A percentile compares a stretch with the other conserved stretches of the same genome.
Conservation (phyloP, 345 rosid species). For the Citrus unshiu region DNA sequence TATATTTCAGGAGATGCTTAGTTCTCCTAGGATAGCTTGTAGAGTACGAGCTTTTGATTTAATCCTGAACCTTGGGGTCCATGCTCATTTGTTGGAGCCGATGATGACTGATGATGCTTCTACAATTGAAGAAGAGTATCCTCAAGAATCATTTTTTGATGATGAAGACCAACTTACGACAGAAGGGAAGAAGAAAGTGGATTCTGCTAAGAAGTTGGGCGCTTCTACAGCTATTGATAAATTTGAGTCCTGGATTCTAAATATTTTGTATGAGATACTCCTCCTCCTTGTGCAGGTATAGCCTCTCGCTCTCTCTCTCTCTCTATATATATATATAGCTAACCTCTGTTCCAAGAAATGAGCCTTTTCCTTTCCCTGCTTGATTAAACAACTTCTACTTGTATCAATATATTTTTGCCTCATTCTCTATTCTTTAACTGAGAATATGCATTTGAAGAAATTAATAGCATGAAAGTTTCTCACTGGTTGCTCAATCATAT, state of each 20-base stretch:
- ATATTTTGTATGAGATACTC: constrained; percentile 82
- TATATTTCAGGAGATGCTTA: constrained; percentile 81
- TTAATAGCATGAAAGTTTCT: neutral
- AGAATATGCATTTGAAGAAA: neutral
- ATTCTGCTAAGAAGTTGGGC: constrained; percentile 46
- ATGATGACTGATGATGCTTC: constrained; percentile 59
- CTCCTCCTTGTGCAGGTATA: constrained; percentile 95
- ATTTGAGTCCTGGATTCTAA: constrained; percentile 90
- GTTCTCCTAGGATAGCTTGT: constrained; percentile 72
- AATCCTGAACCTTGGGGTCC: constrained; percentile 95
- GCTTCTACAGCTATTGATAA: constrained; percentile 63
- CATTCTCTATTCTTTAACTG: constrained; percentile 7
- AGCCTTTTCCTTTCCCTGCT: neutral
- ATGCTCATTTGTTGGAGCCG: constrained; percentile 92
- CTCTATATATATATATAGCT: neutral
- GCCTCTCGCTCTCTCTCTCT: neutral
- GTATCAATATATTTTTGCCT: neutral
- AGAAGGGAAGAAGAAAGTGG: constrained; percentile 48
- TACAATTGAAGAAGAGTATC: constrained; percentile 76
- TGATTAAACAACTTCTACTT: neutral
- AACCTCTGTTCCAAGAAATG: neutral
- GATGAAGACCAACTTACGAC: constrained; percentile 47
- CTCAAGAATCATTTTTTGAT: constrained; percentile 66
- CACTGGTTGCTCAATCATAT: neutral
- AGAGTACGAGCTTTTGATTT: constrained; percentile 93